Conservation (phyloP, 768 basidiomycete genomes). For the Hericium rajendrae region DNA sequence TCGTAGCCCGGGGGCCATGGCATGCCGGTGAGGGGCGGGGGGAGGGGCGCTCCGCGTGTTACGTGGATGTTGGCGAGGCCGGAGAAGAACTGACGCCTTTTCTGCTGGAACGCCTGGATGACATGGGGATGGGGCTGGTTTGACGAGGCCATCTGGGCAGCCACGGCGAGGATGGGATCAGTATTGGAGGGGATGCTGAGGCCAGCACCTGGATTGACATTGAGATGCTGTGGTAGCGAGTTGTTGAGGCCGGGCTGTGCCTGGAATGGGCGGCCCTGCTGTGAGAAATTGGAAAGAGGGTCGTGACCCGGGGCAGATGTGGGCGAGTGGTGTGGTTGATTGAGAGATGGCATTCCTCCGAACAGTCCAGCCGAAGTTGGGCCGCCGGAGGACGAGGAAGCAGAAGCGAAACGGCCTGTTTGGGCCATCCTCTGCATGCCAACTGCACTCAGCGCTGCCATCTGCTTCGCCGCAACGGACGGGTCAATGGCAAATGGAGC, state of each 20-base stretch:
- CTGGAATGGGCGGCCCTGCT: constrained; percentile 12
- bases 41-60: constrained; percentile 53
- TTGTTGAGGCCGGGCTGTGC: constrained; percentile 6
- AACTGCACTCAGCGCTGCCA: constrained; percentile 64
- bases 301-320: constrained; percentile 18
- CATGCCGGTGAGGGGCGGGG: constrained; percentile 62
- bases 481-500: constrained; percentile 40
- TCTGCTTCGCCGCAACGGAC: constrained; percentile 65
- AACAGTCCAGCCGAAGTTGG: constrained; percentile 57
- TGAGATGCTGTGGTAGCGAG: constrained; percentile 35
- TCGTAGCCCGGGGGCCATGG: constrained; percentile 51
- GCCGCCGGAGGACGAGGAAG: constrained; percentile 34
- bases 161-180: constrained; percentile 19
- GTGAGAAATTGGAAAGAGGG: constrained; percentile 16
- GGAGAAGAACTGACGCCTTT: constrained; percentile 49
- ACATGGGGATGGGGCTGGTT: constrained; percentile 19
- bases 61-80: constrained; percentile 53
- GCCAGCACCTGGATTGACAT: constrained; percentile 2
- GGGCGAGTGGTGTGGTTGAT: constrained; percentile 10
- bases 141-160: constrained; percentile 29
- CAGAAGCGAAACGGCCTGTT: constrained; percentile 14
- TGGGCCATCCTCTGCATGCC: constrained; percentile 48
- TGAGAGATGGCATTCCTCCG: constrained; percentile 41
- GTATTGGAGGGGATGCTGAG: constrained; percentile 6
- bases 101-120: constrained; percentile 34